Evolutionary conservation across 2,329 filamentous ascomycete genomes (phyloP).

Genomic region (Sclerotinia sclerotiorum): DNA sequence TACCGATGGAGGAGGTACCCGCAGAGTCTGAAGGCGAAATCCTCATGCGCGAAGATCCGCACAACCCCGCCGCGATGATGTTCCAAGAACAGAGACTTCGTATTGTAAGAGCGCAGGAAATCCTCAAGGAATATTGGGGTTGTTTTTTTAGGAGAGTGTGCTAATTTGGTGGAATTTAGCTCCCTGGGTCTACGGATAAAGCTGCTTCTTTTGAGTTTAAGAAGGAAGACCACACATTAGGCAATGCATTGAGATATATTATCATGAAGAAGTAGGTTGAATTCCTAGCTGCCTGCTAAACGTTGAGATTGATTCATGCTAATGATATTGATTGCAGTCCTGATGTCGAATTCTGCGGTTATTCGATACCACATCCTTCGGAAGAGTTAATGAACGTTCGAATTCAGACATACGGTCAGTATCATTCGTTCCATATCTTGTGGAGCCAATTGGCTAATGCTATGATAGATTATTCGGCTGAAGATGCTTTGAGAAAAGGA

Average conservation of each 20-base stretch:
- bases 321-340: conserved; percentile 57
- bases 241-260: conserved; percentile 89
- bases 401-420: conserved; percentile 92
- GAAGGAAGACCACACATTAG: conserved; percentile 91
- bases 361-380: conserved; percentile 94
- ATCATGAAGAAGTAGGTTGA: conserved; percentile 93
- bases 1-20: conserved; percentile 35
- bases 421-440: neutral
- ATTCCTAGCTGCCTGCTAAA: neutral
- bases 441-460: conserved; percentile 26
- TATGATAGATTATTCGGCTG: conserved; percentile 70
- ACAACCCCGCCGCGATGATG: conserved; percentile 27
- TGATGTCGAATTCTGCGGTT: conserved; percentile 96
- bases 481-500: conserved; percentile 86
- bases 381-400: conserved; percentile 95
- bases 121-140: neutral
- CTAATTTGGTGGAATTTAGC: conserved; percentile 13
- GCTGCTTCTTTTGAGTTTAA: conserved; percentile 95
- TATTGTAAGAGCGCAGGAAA: conserved; percentile 32
- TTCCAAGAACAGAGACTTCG: conserved; percentile 35
- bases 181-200: conserved; percentile 52
- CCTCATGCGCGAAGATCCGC: conserved; percentile 24
- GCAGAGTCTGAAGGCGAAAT: conserved; percentile 20
- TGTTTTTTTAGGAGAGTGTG: neutral
- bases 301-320: conserved; percentile 18